phyloP scores from a whole-genome alignment of 2,329 filamentous ascomycete genomes.

The Magnaporthales sp. region DNA sequence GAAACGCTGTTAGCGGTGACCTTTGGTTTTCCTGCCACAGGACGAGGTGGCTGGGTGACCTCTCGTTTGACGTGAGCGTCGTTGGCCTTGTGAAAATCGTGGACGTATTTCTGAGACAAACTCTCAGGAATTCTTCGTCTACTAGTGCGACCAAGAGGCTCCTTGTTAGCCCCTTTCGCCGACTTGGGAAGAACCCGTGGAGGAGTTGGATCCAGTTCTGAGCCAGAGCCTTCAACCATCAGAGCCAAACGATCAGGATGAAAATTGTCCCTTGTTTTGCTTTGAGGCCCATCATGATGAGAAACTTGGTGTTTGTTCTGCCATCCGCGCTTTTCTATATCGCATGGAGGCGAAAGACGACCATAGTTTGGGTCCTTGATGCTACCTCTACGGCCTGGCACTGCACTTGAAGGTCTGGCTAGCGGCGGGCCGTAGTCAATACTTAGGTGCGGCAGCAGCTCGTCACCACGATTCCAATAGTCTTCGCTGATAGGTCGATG shows the following conservation, averaged over 20 bases:
- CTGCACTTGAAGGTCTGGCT: neutral
- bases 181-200: neutral
- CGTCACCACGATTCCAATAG: neutral
- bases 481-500: neutral
- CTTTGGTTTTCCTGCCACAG: neutral
- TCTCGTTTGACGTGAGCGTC: neutral
- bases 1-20: neutral
- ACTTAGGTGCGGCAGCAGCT: neutral
- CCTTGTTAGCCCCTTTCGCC: neutral
- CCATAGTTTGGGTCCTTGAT: slow-evolving; percentile 3
- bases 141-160: neutral
- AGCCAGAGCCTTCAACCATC: neutral
- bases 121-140: neutral
- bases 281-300: neutral
- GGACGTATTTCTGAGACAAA: neutral
- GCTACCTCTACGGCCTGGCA: neutral
- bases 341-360: neutral
- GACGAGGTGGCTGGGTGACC: neutral
- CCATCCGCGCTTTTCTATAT: neutral
- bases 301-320: neutral
- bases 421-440: neutral
- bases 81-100: neutral
- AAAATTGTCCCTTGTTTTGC: neutral
- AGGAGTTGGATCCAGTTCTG: neutral
- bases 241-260: neutral